Conservation (phyloP, 2,329 filamentous ascomycete genomes). For the Phialophora macrospora region DNA sequence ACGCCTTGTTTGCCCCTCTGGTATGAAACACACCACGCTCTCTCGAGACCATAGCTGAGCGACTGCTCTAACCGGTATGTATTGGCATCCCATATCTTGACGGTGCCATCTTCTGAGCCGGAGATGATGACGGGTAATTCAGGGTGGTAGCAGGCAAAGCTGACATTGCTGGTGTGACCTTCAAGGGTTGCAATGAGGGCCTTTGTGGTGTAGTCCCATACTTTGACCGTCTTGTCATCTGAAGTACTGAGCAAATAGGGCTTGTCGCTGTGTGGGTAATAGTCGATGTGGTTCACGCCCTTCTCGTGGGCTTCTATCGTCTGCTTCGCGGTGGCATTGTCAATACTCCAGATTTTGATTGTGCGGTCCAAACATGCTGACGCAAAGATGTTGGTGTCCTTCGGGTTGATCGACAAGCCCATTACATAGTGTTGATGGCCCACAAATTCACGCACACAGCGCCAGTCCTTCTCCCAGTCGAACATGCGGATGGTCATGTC, state of each 20-base stretch:
- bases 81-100: constrained; percentile 98
- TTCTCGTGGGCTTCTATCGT: constrained; percentile 98
- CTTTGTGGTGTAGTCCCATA: constrained; percentile 99
- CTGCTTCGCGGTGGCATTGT: constrained; percentile 91
- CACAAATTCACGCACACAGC: constrained; percentile 95
- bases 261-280: constrained; percentile 71
- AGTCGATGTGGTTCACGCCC: constrained; percentile 97
- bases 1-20: constrained; percentile 93
- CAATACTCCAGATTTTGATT: constrained; percentile 97
- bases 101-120: constrained; percentile 93
- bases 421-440: constrained; percentile 97
- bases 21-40: constrained; percentile 96
- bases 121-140: constrained; percentile 97
- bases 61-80: constrained; percentile 96
- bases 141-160: constrained; percentile 96
- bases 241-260: constrained; percentile 93
- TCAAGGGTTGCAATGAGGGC: constrained; percentile 94
- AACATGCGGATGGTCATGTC: constrained; percentile 98
- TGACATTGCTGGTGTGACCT: constrained; percentile 97
- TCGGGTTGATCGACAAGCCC: constrained; percentile 76
- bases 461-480: constrained; percentile 99
- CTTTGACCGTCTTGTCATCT: constrained; percentile 94
- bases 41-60: constrained; percentile 90
- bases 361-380: constrained; percentile 95
- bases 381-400: constrained; percentile 79